These are phyloP conservation scores for Penicillium palitans DNA, from an alignment of 2,329 filamentous ascomycete species.

Conservation along the genomic window DNA sequence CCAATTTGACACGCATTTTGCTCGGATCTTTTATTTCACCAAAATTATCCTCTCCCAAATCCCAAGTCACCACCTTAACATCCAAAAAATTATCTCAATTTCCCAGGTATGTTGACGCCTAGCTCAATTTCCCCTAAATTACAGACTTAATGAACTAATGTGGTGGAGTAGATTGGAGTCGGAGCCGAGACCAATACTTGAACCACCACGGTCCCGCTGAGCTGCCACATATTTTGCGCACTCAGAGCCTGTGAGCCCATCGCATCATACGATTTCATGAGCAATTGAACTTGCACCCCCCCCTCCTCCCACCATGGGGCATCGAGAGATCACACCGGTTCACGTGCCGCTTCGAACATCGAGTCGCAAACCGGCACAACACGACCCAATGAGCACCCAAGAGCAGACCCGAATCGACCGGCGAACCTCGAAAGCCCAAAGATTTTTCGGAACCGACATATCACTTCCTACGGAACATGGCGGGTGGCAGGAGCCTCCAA, in stretches of 20 bases:
- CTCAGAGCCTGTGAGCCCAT: not conserved
- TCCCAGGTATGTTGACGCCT: not conserved
- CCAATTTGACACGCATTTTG: not conserved
- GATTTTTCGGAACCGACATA: constrained; percentile 35
- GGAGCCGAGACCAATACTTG: constrained; percentile 1
- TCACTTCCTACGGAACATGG: constrained; percentile 25
- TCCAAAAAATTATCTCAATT: not conserved
- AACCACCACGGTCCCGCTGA: constrained; percentile 5
- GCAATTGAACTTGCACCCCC: not conserved
- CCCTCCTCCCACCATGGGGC: constrained; percentile 13
- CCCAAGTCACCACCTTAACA: not conserved
- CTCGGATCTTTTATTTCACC: not conserved
- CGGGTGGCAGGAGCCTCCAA: constrained; percentile 26
- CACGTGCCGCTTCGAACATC: constrained; percentile 28
- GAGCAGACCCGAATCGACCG: constrained; percentile 23
- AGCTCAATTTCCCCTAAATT: not conserved
- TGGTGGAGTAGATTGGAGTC: constrained; percentile 15
- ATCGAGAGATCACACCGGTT: constrained; percentile 17
- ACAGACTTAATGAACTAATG: not conserved
- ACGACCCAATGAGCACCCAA: constrained; percentile 20
- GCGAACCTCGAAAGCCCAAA: constrained; percentile 34
- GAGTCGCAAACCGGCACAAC: constrained; percentile 15
- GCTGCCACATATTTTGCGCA: not conserved
- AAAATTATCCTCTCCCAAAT: no score
- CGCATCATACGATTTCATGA: constrained; percentile 9